Percentiles rank a stretch among this genome's conserved stretches.
phyloP scores from a whole-genome alignment of 768 basidiomycete species.

The Boletus speciosus region DNA sequence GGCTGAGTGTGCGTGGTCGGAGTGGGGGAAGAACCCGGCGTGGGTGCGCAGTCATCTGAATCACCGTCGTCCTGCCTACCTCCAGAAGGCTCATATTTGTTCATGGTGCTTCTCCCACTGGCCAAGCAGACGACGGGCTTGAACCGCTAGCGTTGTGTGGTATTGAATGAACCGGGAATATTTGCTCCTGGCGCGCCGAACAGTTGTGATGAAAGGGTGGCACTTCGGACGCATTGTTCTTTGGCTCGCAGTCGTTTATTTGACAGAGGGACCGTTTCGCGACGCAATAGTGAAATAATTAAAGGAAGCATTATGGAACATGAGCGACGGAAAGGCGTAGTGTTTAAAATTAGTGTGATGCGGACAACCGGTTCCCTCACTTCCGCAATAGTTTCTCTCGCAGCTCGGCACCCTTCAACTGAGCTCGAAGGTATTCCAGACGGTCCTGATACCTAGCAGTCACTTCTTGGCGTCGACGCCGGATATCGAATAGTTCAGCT shows the following conservation, averaged over 20 bases:
- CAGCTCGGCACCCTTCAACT: conserved; percentile 78
- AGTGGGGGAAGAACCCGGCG: conserved; percentile 42
- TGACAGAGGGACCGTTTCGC: not conserved
- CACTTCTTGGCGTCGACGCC: conserved; percentile 67
- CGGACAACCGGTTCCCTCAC: conserved; percentile 26
- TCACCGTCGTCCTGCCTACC: conserved; percentile 31
- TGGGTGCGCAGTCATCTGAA: conserved; percentile 20
- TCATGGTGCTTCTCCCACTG: conserved; percentile 6
- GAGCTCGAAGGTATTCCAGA: conserved; percentile 76
- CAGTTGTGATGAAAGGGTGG: not conserved
- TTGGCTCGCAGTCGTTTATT: not conserved
- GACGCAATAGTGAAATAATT: conserved; percentile 1
- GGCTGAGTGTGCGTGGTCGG: conserved; percentile 29
- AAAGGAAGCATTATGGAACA: conserved; percentile 18
- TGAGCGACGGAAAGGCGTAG: conserved; percentile 4
- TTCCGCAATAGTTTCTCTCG: conserved; percentile 76
- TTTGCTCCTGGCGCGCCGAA: not conserved
- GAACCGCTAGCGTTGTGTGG: not conserved
- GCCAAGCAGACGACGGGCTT: not conserved
- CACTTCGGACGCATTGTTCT: not conserved
- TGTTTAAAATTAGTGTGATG: not conserved
- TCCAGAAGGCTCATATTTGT: conserved; percentile 16
- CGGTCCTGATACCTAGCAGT: conserved; percentile 68
- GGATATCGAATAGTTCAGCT: conserved; percentile 65
- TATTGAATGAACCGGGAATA: not conserved